Percentiles rank a stretch among this genome's conserved stretches.
Conservation (phyloP, 257 asterid genomes). For the Solanum rostratum region DNA sequence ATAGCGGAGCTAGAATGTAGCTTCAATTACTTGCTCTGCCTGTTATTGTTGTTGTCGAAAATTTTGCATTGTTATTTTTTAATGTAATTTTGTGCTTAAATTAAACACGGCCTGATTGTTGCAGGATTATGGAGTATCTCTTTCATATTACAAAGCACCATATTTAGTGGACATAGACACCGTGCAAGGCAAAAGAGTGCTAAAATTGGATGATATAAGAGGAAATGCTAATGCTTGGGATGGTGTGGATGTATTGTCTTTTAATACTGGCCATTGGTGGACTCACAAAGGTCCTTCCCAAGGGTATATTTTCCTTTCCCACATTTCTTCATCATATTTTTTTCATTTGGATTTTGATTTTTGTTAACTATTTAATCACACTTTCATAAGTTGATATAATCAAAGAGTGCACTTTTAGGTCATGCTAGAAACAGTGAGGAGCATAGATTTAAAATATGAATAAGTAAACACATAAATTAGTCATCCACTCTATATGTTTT, state of each 20-base stretch:
- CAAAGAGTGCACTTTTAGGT: neutral
- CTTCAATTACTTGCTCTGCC: neutral
- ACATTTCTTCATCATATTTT: neutral
- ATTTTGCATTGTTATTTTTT: neutral
- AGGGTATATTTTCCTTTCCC: constrained; percentile 36
- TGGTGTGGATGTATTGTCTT: constrained; percentile 66
- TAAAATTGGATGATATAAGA: constrained; percentile 68
- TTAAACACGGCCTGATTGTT: neutral
- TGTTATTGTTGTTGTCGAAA: neutral
- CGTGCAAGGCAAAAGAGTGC: constrained; percentile 62
- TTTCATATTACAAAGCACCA: constrained; percentile 80
- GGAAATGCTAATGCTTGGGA: constrained; percentile 77
- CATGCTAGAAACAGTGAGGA: neutral
- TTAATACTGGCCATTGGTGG: constrained; percentile 99
- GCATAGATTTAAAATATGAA: neutral
- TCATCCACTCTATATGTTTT: too few species aligned
- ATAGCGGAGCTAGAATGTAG: neutral
- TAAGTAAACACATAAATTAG: neutral
- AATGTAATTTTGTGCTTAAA: neutral
- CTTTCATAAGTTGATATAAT: neutral
- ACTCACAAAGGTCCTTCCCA: constrained; percentile 70
- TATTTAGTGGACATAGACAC: constrained; percentile 77
- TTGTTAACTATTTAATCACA: neutral
- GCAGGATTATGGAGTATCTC: constrained; percentile 70
- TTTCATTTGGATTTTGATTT: neutral